Percentiles rank a stretch among this genome's conserved stretches.
These are phyloP conservation scores for Debaryomyces sp. DNA, from an alignment of 1,139 yeast genomes.

Conservation along the genomic window DNA sequence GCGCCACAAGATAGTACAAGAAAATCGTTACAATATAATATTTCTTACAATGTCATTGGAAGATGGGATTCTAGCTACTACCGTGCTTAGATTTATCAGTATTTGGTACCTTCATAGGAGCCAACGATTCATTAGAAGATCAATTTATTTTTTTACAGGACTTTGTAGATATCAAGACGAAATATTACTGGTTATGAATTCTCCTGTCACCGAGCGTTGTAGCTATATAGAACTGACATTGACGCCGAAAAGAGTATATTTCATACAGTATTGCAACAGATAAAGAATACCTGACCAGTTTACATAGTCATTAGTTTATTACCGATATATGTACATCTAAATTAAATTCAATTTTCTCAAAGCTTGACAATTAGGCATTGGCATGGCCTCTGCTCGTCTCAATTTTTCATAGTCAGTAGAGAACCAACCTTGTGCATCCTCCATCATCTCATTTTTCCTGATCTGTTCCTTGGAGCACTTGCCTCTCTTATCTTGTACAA, in stretches of 20 bases:
- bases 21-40: too few relatives aligned
- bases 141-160: too few relatives aligned
- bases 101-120: too few relatives aligned
- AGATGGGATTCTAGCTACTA: too few relatives aligned
- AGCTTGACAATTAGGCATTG: constrained; percentile 57
- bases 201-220: too few relatives aligned
- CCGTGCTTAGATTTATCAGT: too few relatives aligned
- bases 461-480: constrained; percentile 67
- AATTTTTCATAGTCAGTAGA: constrained; percentile 64
- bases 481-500: constrained; percentile 54
- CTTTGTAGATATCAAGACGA: too few relatives aligned
- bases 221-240: too few relatives aligned
- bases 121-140: too few relatives aligned
- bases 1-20: too few relatives aligned
- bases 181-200: too few relatives aligned
- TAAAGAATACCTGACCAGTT: not conserved
- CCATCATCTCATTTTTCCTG: constrained; percentile 60
- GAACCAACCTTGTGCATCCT: constrained; percentile 84
- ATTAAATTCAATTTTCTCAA: constrained; percentile 47
- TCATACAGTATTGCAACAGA: not conserved
- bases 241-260: not conserved
- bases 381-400: constrained; percentile 50
- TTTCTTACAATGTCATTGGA: too few relatives aligned
- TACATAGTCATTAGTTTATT: not conserved
- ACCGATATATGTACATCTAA: constrained; percentile 12